Evolutionary conservation across 2,329 filamentous ascomycete species (phyloP).

Genomic region (Samsoniella hepiali): DNA sequence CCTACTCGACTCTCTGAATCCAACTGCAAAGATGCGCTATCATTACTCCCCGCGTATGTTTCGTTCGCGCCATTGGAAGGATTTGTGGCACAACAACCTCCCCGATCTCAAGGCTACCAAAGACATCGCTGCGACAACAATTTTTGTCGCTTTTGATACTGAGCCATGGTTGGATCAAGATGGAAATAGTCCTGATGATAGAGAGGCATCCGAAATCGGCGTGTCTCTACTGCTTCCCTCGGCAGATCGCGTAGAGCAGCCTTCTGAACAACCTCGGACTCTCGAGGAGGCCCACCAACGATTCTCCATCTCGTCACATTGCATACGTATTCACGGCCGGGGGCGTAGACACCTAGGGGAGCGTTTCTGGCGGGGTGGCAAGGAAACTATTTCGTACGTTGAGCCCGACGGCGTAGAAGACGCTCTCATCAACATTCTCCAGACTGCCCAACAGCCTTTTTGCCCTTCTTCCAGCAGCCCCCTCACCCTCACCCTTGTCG

Average conservation of each 20-base stretch:
- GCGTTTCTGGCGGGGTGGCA: slow-evolving; percentile 6
- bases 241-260: background rate
- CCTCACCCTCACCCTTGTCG: slow-evolving; percentile 7
- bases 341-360: background rate
- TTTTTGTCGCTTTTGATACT: slow-evolving; percentile 13
- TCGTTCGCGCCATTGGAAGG: slow-evolving; percentile 2
- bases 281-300: background rate
- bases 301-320: slow-evolving; percentile 9
- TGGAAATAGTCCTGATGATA: background rate
- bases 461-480: background rate
- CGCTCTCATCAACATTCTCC: slow-evolving; percentile 7
- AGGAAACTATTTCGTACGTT: background rate
- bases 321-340: background rate
- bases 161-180: slow-evolving; percentile 4
- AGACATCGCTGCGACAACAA: background rate
- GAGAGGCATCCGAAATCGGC: slow-evolving; percentile 10
- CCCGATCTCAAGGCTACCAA: slow-evolving; percentile 1
- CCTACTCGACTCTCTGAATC: background rate
- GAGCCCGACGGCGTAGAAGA: slow-evolving; percentile 11
- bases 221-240: slow-evolving; percentile 7
- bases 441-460: background rate
- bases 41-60: background rate
- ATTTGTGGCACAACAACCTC: slow-evolving; percentile 6
- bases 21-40: background rate
- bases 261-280: slow-evolving; percentile 4